Conservation (phyloP, 2,329 filamentous ascomycete species). For the Mariannaea sp. region DNA sequence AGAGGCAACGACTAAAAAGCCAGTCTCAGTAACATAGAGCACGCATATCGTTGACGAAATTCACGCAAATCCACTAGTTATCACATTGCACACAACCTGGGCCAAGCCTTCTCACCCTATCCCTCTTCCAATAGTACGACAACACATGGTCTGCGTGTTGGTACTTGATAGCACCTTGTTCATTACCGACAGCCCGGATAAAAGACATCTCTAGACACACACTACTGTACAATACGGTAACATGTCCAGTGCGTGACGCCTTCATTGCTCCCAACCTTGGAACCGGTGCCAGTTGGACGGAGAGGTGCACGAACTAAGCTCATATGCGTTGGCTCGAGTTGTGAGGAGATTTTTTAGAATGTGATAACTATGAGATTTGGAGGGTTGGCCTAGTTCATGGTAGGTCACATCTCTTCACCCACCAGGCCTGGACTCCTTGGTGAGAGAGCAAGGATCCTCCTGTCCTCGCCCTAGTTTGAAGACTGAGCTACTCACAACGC, state of each 20-base stretch:
- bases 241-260: neutral
- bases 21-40: no score
- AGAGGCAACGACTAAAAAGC: no score
- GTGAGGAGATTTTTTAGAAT: neutral
- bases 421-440: neutral
- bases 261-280: neutral
- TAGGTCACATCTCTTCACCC: neutral
- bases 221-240: neutral
- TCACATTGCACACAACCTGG: neutral
- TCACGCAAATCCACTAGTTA: neutral
- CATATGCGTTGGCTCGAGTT: neutral
- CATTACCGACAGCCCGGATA: conserved; percentile 12
- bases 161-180: conserved; percentile 3
- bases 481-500: neutral
- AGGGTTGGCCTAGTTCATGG: neutral
- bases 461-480: neutral
- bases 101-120: neutral
- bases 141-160: conserved; percentile 16
- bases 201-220: neutral
- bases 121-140: neutral
- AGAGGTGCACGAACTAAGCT: neutral
- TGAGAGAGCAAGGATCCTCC: neutral
- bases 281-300: neutral
- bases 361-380: neutral
- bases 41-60: neutral